phyloP scores from a whole-genome alignment of 495 filamentous ascomycete species.

The Talaromyces nanjingensis region DNA sequence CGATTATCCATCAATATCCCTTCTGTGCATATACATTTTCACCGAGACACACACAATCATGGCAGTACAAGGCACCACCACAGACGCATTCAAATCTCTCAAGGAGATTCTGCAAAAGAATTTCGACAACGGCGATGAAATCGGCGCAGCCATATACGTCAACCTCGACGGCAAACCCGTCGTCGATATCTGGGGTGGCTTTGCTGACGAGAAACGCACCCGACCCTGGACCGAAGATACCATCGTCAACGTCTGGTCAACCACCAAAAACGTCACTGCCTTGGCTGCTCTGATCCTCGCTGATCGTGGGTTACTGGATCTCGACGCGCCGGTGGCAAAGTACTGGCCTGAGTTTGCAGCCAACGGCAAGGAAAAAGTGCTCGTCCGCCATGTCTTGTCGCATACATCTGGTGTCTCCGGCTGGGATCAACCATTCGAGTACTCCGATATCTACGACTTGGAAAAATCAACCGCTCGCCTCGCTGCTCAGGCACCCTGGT shows the following conservation, averaged over 20 bases:
- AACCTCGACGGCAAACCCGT: slow-evolving; percentile 23
- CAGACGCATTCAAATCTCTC: slow-evolving; percentile 14
- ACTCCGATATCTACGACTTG: slow-evolving; percentile 18
- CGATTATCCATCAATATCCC: too few relatives aligned
- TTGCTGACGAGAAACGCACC: slow-evolving; percentile 13
- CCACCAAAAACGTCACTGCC: slow-evolving; percentile 17
- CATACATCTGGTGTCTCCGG: slow-evolving; percentile 15
- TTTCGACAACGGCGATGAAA: slow-evolving; percentile 16
- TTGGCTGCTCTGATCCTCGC: slow-evolving; percentile 19
- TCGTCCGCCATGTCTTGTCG: slow-evolving; percentile 21
- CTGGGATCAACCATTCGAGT: slow-evolving; percentile 17
- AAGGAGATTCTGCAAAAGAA: slow-evolving; percentile 14
- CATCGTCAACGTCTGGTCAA: slow-evolving; percentile 21
- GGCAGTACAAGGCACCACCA: slow-evolving; percentile 10
- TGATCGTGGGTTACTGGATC: slow-evolving; percentile 16
- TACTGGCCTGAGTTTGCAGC: slow-evolving; percentile 23
- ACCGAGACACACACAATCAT: background rate
- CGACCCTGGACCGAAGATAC: slow-evolving; percentile 21
- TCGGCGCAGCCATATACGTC: slow-evolving; percentile 19
- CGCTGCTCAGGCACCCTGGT: slow-evolving; percentile 24
- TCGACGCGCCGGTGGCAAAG: slow-evolving; percentile 17
- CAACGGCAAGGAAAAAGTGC: slow-evolving; percentile 20
- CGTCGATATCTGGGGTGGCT: slow-evolving; percentile 23
- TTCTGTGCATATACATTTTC: background rate
- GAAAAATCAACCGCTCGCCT: slow-evolving; percentile 15